A percentile compares a stretch with the other conserved stretches of the same genome.
phyloP scores from a whole-genome alignment of 2,329 filamentous ascomycete genomes.

The Akanthomyces muscarius region DNA sequence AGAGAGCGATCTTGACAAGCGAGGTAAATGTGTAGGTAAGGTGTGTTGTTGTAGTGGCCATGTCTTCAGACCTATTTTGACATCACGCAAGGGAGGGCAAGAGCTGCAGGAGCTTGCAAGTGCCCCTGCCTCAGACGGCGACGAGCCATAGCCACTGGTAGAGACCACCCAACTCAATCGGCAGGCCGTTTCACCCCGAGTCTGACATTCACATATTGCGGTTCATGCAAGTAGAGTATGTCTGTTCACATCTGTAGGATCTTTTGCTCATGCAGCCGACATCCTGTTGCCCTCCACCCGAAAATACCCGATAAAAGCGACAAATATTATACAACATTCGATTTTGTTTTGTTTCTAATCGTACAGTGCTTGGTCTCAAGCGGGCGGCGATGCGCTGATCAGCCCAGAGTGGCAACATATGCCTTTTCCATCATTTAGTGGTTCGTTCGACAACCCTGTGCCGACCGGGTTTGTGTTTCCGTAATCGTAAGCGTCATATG shows the following conservation, averaged over 20 bases:
- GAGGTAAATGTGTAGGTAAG: constrained; percentile 7
- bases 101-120: not conserved
- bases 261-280: constrained; percentile 2
- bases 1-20: not conserved
- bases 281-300: not conserved
- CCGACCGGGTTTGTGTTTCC: not conserved
- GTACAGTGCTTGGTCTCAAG: constrained; percentile 6
- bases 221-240: constrained; percentile 1
- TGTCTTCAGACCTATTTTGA: constrained; percentile 10
- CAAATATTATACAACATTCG: constrained; percentile 14
- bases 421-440: not conserved
- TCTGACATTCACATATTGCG: not conserved
- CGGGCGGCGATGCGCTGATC: not conserved
- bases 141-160: not conserved
- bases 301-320: not conserved
- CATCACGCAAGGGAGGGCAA: constrained; percentile 6
- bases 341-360: constrained; percentile 1
- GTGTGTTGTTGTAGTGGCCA: not conserved
- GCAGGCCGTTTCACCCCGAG: not conserved
- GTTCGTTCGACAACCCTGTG: not conserved
- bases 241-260: constrained; percentile 8
- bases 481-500: constrained; percentile 10
- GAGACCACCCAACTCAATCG: not conserved
- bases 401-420: not conserved
- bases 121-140: constrained; percentile 3